Evolutionary conservation across 75 land plant genomes (phyloP).

Genomic region (Chamaecyparis obtusa): DNA sequence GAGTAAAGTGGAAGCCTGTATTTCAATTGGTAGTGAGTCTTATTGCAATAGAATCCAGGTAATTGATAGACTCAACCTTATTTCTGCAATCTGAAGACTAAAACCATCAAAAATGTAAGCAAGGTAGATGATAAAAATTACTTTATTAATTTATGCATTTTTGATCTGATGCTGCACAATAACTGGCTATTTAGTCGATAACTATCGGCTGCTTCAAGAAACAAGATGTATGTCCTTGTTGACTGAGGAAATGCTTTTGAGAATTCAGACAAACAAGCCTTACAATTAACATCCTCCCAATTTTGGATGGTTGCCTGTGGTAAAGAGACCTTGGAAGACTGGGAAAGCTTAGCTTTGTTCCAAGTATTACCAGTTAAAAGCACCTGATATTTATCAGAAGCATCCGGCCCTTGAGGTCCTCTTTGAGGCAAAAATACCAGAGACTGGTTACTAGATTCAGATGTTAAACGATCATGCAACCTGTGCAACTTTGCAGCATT

Average conservation of each 20-base stretch:
- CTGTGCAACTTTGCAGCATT: conserved; percentile 42
- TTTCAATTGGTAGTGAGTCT: not conserved
- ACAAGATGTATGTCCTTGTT: conserved; percentile 34
- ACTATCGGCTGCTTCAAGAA: conserved; percentile 46
- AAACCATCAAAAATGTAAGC: not conserved
- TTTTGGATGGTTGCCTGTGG: conserved; percentile 12
- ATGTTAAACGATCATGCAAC: conserved; percentile 37
- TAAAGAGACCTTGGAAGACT: not conserved
- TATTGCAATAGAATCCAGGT: not conserved
- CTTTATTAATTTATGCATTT: conserved; percentile 26
- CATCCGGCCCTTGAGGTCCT: conserved; percentile 13
- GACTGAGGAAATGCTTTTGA: conserved; percentile 28
- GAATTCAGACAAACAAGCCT: conserved; percentile 3
- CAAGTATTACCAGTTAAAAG: conserved; percentile 30
- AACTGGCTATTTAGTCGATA: conserved; percentile 36
- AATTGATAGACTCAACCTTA: not conserved
- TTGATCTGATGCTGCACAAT: conserved; percentile 34
- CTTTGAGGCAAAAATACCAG: conserved; percentile 7
- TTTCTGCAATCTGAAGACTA: not conserved
- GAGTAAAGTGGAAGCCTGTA: conserved; percentile 37
- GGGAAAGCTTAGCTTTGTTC: conserved; percentile 27
- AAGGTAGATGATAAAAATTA: conserved; percentile 10
- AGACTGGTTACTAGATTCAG: conserved; percentile 13
- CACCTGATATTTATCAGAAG: conserved; percentile 13
- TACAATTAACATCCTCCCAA: not conserved